Conservation (phyloP, 768 basidiomycete genomes). For the Termitomyces sp. region DNA sequence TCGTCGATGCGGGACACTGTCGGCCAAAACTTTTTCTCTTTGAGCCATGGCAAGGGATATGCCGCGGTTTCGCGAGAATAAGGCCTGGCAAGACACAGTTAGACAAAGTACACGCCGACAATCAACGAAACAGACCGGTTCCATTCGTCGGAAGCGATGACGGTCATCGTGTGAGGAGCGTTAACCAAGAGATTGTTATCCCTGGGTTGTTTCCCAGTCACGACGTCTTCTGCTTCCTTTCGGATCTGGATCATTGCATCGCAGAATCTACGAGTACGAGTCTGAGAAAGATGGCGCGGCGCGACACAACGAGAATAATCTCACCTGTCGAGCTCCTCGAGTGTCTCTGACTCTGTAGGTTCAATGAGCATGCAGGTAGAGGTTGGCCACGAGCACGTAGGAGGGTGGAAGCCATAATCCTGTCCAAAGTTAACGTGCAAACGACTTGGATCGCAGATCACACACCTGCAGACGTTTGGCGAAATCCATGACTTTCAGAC, state of each 20-base stretch:
- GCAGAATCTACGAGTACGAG: constrained; percentile 76
- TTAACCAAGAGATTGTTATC: constrained; percentile 92
- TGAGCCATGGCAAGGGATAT: constrained; percentile 79
- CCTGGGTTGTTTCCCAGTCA: constrained; percentile 80
- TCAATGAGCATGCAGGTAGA: constrained; percentile 97
- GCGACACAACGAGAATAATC: constrained; percentile 9
- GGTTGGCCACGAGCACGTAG: constrained; percentile 98
- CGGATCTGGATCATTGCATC: constrained; percentile 98
- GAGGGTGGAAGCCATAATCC: constrained; percentile 94
- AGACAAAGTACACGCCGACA: neutral
- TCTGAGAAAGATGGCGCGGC: constrained; percentile 19
- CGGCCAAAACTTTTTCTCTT: constrained; percentile 96
- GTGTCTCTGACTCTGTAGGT: constrained; percentile 92
- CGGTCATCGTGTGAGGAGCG: constrained; percentile 84
- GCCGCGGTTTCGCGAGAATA: constrained; percentile 90
- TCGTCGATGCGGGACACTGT: constrained; percentile 89
- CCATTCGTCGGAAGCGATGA: constrained; percentile 79
- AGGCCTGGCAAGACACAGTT: constrained; percentile 42
- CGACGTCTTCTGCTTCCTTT: constrained; percentile 83
- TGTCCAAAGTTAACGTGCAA: constrained; percentile 18
- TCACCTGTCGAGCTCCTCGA: constrained; percentile 87
- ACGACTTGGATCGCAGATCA: neutral
- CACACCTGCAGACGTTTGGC: constrained; percentile 87
- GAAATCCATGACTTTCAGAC: constrained; percentile 91
- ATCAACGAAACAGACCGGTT: constrained; percentile 49